Evolutionary conservation across 1,284 basidiomycete genomes (phyloP).

Genomic region (Ceratobasidium sp.): DNA sequence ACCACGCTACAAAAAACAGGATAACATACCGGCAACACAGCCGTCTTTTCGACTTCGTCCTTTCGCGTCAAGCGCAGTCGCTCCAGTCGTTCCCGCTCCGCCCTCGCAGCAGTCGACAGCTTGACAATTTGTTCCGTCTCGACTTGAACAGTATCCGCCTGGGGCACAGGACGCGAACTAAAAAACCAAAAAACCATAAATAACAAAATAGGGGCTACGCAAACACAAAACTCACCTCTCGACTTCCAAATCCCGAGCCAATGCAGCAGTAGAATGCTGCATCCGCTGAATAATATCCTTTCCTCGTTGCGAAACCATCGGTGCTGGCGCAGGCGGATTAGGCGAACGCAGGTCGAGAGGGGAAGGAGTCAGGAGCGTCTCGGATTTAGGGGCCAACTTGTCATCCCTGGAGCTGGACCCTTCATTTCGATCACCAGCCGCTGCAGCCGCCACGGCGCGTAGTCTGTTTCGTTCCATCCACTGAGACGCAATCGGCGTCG

Average conservation of each 20-base stretch:
- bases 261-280: conserved; percentile 13
- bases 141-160: conserved; percentile 11
- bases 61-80: conserved; percentile 13
- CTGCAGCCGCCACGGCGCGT: neutral
- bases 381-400: neutral
- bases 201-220: neutral
- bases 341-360: conserved; percentile 7
- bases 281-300: conserved; percentile 38
- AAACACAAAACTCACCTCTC: conserved; percentile 14
- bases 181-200: neutral
- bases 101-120: conserved; percentile 22
- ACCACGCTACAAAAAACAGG: neutral
- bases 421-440: neutral
- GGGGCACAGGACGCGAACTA: conserved; percentile 2
- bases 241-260: conserved; percentile 27
- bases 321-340: neutral
- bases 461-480: conserved; percentile 26
- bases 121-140: conserved; percentile 39
- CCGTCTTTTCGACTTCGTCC: neutral
- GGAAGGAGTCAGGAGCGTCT: neutral
- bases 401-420: neutral
- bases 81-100: conserved; percentile 38
- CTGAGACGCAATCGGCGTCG: conserved; percentile 21
- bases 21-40: neutral
- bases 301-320: conserved; percentile 34